phyloP scores from a whole-genome alignment of 1,284 basidiomycete species.

The Uromyces viciae-fabae region DNA sequence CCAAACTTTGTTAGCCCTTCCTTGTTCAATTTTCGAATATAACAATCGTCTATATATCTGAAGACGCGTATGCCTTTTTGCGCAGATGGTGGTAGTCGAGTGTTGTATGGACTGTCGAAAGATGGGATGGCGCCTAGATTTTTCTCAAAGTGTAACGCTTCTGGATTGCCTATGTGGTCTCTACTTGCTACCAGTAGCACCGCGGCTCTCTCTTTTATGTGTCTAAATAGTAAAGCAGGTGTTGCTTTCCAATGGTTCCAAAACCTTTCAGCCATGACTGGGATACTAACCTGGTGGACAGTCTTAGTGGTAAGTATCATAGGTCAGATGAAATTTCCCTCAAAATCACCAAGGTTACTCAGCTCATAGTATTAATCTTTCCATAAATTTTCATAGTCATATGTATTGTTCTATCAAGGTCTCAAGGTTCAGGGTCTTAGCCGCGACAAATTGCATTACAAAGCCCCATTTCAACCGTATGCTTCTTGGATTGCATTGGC shows the following conservation, averaged over 20 bases:
- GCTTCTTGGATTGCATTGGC: conserved; percentile 67
- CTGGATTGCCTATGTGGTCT: conserved; percentile 71
- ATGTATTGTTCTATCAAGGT: conserved; percentile 69
- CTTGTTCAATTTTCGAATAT: background rate
- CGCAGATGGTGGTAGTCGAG: conserved; percentile 48
- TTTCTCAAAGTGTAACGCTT: conserved; percentile 66
- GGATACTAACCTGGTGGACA: conserved; percentile 47
- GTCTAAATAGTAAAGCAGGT: conserved; percentile 61
- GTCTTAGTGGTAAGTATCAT: conserved; percentile 48
- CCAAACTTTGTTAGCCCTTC: conserved; percentile 70
- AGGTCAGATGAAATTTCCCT: background rate
- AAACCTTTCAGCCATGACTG: conserved; percentile 59
- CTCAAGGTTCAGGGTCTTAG: conserved; percentile 62
- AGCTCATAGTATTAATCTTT: too few relatives aligned
- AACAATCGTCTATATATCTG: too few relatives aligned
- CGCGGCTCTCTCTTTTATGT: conserved; percentile 70
- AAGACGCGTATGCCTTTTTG: too few relatives aligned
- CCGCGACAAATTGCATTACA: conserved; percentile 62
- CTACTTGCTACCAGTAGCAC: conserved; percentile 69
- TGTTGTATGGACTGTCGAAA: conserved; percentile 67
- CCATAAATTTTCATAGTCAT: conserved; percentile 67
- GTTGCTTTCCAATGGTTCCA: conserved; percentile 75
- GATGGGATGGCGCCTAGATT: conserved; percentile 72
- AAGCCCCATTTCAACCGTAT: conserved; percentile 56
- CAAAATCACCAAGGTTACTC: too few relatives aligned